Base-by-base conservation (phyloP, 75 land plant species). In the Selaginella tamariscina region DNA sequence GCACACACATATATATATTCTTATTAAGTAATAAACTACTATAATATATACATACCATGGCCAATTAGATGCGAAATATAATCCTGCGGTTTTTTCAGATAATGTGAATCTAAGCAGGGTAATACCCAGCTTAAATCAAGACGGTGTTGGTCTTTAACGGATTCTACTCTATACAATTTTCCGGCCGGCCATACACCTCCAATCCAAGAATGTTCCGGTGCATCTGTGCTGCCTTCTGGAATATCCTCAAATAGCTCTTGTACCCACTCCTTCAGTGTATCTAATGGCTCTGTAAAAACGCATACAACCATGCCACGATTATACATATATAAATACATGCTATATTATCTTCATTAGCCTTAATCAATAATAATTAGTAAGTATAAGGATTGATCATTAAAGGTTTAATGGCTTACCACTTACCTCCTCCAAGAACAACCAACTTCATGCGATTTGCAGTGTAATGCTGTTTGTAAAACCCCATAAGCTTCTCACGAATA, bases 391-490 rank as follows among this genome's bases (percentile, higher is more conserved):
- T 2, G 21, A n/a, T 59, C 63, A 59, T 21, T 8, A 59, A 59
- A 59, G 26, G 27, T 21, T 13, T 31, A 70, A 74, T 24, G 29
- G 33, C 22, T 56, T 59, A 32, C 39, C 72, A 68, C 81, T 78
- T 64, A 93, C 98, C 98, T 77, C 98, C 98, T 18, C 96, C 94
- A 77, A 95, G 87, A 69, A 95, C 79, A 49, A 82, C 84, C 28
- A 95, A 78, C 69, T 90, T 95, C 99, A 95, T 90, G 0, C 82
- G 65, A 62, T 82, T 87, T 65, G 84, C 99, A 74, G 74, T 75
- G 62, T 95, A 95, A 71, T 87, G 67, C 20, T 83, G 78, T 28
- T 57, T 75, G 75, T 83, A 94, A 65, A 94, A 69, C 69, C 81
- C 64, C 63, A 90, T 32, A 29, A 95, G 82, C 73, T 82, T 85